A percentile compares a stretch with the other conserved stretches of the same genome.
These are phyloP conservation scores for Raffaelea albimanens DNA, from an alignment of 2,329 filamentous ascomycete genomes.

Conservation along the genomic window DNA sequence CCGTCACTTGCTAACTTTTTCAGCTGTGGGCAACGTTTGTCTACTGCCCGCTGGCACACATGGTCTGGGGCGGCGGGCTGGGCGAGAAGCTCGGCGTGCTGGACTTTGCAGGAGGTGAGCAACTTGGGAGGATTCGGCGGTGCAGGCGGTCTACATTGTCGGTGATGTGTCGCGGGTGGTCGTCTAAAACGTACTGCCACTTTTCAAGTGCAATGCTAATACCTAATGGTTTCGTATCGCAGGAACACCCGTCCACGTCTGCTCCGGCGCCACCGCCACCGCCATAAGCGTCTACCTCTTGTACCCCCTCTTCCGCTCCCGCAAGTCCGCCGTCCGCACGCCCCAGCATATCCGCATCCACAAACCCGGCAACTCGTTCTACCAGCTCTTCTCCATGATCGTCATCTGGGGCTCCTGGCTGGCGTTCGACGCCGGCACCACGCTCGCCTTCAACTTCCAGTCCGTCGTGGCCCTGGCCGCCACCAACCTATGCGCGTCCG, in stretches of 20 bases:
- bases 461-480: constrained; percentile 97
- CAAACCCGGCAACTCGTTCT: constrained; percentile 4
- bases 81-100: constrained; percentile 80
- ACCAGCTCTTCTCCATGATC: constrained; percentile 67
- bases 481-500: constrained; percentile 80
- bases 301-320: constrained; percentile 67
- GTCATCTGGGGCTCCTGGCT: constrained; percentile 99
- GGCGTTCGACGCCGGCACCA: constrained; percentile 92
- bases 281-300: constrained; percentile 91
- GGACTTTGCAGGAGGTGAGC: constrained; percentile 75
- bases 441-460: constrained; percentile 86
- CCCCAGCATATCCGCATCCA: constrained; percentile 7
- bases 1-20: too few relatives aligned
- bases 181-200: not conserved
- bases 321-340: constrained; percentile 46
- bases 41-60: constrained; percentile 92
- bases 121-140: too few relatives aligned
- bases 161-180: too few relatives aligned
- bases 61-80: constrained; percentile 93
- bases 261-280: constrained; percentile 80
- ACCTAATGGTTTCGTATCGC: not conserved
- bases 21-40: constrained; percentile 76
- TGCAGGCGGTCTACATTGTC: too few relatives aligned
- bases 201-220: not conserved
- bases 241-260: constrained; percentile 92